Evolutionary conservation across 768 basidiomycete species (phyloP).

Genomic region (Kwoniella botswanensis): DNA sequence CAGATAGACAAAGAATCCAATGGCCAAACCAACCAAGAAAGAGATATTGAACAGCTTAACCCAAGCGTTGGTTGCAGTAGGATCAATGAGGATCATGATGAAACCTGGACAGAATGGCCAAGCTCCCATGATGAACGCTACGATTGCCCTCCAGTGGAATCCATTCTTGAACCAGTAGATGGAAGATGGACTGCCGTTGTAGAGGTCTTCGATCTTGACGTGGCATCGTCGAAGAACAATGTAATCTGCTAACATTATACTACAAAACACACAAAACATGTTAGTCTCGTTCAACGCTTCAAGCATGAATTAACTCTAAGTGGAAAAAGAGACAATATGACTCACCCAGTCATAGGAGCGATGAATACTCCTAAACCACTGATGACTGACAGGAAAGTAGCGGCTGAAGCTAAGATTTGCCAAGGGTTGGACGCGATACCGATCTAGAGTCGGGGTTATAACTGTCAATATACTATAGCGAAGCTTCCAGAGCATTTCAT

Average conservation of each 20-base stretch:
- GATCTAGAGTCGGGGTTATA: slow-evolving; percentile 1
- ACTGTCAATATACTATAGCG: no score
- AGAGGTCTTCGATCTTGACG: slow-evolving; percentile 34
- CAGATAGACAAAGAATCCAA: slow-evolving; percentile 20
- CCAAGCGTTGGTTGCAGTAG: slow-evolving; percentile 16
- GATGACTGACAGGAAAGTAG: slow-evolving; percentile 30
- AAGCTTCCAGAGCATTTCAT: background rate
- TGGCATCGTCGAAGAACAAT: slow-evolving; percentile 32
- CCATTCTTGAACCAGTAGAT: slow-evolving; percentile 39
- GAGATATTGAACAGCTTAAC: slow-evolving; percentile 28
- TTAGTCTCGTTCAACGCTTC: no score
- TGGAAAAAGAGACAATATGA: background rate
- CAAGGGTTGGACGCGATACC: slow-evolving; percentile 38
- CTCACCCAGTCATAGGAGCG: slow-evolving; percentile 25
- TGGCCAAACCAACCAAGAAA: slow-evolving; percentile 24
- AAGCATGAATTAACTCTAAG: slow-evolving; percentile 4
- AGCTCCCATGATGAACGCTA: slow-evolving; percentile 32
- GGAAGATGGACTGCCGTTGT: slow-evolving; percentile 24
- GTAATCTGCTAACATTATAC: slow-evolving; percentile 39
- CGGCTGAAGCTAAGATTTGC: slow-evolving; percentile 34
- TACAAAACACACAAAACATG: background rate
- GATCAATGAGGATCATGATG: slow-evolving; percentile 25
- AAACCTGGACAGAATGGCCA: slow-evolving; percentile 42
- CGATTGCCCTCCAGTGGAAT: slow-evolving; percentile 31
- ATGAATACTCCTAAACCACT: slow-evolving; percentile 29